Conservation (phyloP, 345 rosid species). For the Lepidium didymum region DNA sequence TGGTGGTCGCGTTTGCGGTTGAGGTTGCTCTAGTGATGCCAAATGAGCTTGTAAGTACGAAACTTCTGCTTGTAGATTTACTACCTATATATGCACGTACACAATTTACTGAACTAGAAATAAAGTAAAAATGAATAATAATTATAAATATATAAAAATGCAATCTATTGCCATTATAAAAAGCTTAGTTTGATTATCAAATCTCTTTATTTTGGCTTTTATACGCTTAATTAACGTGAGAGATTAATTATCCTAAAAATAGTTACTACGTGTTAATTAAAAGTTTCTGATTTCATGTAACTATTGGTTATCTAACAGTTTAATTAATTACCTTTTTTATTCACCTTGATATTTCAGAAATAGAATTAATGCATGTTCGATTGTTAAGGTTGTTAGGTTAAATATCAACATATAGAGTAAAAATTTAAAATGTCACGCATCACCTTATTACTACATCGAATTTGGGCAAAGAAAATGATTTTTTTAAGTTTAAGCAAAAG, state of each 20-base stretch:
- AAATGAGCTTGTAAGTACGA: conserved; percentile 75
- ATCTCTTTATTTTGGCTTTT: neutral
- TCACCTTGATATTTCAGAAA: neutral
- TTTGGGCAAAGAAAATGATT: neutral
- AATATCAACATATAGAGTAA: neutral
- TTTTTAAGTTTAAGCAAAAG: too few species aligned
- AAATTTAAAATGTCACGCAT: neutral
- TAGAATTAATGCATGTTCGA: conserved; percentile 12
- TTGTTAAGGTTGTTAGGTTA: conserved; percentile 17
- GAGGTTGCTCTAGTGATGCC: conserved; percentile 53
- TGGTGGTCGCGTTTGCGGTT: conserved; percentile 44
- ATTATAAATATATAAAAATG: neutral
- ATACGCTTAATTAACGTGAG: conserved; percentile 2
- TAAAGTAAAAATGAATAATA: neutral
- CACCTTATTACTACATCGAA: neutral
- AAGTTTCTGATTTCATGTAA: neutral
- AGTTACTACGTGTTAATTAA: conserved; percentile 3
- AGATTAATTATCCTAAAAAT: neutral
- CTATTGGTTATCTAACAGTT: neutral
- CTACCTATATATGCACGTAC: conserved; percentile 43
- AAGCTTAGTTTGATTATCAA: neutral
- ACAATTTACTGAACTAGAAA: neutral
- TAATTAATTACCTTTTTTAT: neutral
- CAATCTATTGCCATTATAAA: neutral
- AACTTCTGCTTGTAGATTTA: conserved; percentile 79